phyloP scores from a whole-genome alignment of 495 filamentous ascomycete species.

The Thermochaetoides thermophila region DNA sequence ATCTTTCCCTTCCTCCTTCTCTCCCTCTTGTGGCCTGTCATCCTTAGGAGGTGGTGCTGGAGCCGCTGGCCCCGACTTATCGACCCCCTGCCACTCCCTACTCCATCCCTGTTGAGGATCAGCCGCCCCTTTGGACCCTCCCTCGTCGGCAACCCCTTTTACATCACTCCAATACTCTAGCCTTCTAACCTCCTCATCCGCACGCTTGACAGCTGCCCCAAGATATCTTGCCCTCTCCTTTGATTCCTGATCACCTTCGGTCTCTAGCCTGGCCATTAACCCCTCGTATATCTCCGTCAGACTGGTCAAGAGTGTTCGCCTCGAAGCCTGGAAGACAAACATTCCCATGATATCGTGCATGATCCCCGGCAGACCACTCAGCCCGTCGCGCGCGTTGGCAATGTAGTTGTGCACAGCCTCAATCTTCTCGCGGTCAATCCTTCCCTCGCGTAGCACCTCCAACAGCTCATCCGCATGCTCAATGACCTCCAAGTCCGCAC shows the following conservation, averaged over 20 bases:
- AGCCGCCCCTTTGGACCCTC: conserved; percentile 32
- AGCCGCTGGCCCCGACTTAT: conserved; percentile 24
- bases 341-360: conserved; percentile 75
- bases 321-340: conserved; percentile 81
- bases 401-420: conserved; percentile 68
- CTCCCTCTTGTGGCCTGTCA: not conserved
- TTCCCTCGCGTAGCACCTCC: conserved; percentile 42
- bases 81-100: conserved; percentile 26
- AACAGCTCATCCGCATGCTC: conserved; percentile 51
- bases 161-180: conserved; percentile 68
- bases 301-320: conserved; percentile 54
- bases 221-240: conserved; percentile 36
- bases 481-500: conserved; percentile 31
- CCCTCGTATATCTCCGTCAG: conserved; percentile 50
- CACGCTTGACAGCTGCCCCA: conserved; percentile 40
- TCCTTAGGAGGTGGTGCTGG: conserved; percentile 6
- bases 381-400: conserved; percentile 61
- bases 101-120: conserved; percentile 33
- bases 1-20: not conserved
- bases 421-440: conserved; percentile 84
- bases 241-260: conserved; percentile 8
- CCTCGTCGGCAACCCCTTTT: conserved; percentile 42
- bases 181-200: conserved; percentile 50
- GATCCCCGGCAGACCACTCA: conserved; percentile 58
- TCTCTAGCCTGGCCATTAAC: conserved; percentile 12